Percentiles rank a stretch among this genome's conserved stretches.
phyloP scores from a whole-genome alignment of 1,284 basidiomycete species.

The Ceratobasidium theobromae region DNA sequence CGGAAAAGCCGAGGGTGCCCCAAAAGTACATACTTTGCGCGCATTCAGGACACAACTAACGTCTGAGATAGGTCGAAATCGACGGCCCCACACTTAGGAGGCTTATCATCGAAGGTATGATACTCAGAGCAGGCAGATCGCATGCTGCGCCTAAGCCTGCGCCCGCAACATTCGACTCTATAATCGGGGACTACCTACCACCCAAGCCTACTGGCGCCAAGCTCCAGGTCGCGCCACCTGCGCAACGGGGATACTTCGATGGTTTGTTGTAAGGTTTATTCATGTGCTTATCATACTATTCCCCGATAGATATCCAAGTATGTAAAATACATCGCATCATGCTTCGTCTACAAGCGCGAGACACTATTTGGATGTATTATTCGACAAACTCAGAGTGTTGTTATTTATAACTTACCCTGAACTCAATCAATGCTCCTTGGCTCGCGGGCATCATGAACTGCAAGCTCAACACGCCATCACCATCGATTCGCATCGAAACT shows the following conservation, averaged over 20 bases:
- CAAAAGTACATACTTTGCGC: conserved; percentile 34
- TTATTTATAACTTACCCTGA: conserved; percentile 61
- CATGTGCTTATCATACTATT: not conserved
- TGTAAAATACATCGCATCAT: not conserved
- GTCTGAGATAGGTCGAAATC: conserved; percentile 23
- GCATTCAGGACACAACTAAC: conserved; percentile 49
- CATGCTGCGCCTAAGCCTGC: conserved; percentile 45
- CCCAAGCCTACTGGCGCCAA: conserved; percentile 37
- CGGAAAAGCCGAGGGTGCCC: conserved; percentile 41
- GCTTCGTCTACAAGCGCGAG: conserved; percentile 27
- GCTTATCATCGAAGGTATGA: conserved; percentile 30
- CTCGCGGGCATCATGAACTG: conserved; percentile 83
- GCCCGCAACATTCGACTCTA: conserved; percentile 61
- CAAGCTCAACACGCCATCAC: conserved; percentile 74
- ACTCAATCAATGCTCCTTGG: conserved; percentile 71
- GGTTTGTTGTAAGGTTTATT: conserved; percentile 9
- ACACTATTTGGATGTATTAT: conserved; percentile 14
- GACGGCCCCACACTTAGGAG: conserved; percentile 25
- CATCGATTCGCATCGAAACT: conserved; percentile 81
- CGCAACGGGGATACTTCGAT: conserved; percentile 23
- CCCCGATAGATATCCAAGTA: not conserved
- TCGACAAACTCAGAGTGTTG: not conserved
- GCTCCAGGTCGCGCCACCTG: conserved; percentile 8
- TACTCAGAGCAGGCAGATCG: conserved; percentile 19
- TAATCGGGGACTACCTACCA: conserved; percentile 69